These are phyloP conservation scores for Citrus glauca DNA, from an alignment of 345 rosid species.

Conservation along the genomic window DNA sequence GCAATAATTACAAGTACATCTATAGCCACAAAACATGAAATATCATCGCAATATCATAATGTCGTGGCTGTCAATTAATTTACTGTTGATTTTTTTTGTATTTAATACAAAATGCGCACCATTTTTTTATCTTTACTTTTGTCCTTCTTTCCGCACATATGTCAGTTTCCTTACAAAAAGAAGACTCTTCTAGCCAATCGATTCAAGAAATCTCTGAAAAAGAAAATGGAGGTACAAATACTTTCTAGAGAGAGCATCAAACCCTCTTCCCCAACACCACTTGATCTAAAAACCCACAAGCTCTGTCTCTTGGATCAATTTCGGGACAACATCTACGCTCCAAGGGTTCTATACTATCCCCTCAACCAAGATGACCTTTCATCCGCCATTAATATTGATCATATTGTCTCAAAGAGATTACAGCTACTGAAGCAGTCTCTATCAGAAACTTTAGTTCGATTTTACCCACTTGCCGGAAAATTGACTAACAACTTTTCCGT, in stretches of 20 bases:
- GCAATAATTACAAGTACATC: too few species aligned
- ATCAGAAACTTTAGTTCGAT: slow-evolving; percentile 15
- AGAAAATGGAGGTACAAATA: slow-evolving; percentile 21
- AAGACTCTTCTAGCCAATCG: too few species aligned
- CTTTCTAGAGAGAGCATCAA: slow-evolving; percentile 19
- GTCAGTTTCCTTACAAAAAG: too few species aligned
- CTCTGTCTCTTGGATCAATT: slow-evolving; percentile 25
- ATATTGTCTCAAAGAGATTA: neutral
- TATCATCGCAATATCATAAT: too few species aligned
- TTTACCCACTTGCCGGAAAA: slow-evolving; percentile 25
- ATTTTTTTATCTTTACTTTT: too few species aligned
- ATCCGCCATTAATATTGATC: neutral
- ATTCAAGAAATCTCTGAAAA: neutral
- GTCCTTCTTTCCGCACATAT: too few species aligned
- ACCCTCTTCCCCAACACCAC: slow-evolving; percentile 29
- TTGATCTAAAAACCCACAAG: slow-evolving; percentile 15
- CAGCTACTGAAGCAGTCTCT: slow-evolving; percentile 7
- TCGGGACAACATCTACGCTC: slow-evolving; percentile 5
- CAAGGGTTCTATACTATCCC: slow-evolving; percentile 17
- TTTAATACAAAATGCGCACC: too few species aligned
- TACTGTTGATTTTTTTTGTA: too few species aligned
- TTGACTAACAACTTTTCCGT: slow-evolving; percentile 8
- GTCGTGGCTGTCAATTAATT: too few species aligned
- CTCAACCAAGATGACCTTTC: neutral
- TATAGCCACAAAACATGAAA: too few species aligned